Evolutionary conservation across 805 yeast genomes (phyloP).

Genomic region (Spathaspora arborariae): DNA sequence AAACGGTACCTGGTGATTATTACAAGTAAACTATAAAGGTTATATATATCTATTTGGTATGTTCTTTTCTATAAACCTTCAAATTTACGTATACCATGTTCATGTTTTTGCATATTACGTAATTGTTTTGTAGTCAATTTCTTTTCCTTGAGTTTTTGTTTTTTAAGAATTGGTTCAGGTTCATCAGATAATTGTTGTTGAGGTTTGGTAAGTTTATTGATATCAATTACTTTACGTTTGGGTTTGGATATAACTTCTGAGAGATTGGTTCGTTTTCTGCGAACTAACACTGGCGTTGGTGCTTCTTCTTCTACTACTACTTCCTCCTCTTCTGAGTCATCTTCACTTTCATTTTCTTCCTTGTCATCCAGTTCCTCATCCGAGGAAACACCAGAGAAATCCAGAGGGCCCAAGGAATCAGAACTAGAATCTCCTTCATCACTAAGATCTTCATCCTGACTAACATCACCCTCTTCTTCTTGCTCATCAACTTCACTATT

Average conservation of each 20-base stretch:
- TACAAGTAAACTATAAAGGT: not conserved
- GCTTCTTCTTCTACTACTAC: conserved; percentile 3
- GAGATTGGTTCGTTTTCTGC: conserved; percentile 7
- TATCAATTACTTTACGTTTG: conserved; percentile 15
- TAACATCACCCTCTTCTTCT: conserved; percentile 15
- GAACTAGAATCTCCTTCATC: conserved; percentile 21
- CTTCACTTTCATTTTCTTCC: conserved; percentile 8
- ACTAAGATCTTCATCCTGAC: conserved; percentile 13
- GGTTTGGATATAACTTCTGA: conserved; percentile 10
- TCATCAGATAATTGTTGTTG: conserved; percentile 13
- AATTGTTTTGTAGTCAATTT: conserved; percentile 42
- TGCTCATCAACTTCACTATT: conserved; percentile 18
- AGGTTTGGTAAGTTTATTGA: conserved; percentile 15
- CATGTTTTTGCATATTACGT: conserved; percentile 46
- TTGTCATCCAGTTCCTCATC: conserved; percentile 10
- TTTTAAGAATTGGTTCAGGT: conserved; percentile 20
- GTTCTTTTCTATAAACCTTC: conserved; percentile 54
- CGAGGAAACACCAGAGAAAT: conserved; percentile 7
- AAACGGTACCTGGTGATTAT: no score
- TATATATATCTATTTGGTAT: not conserved
- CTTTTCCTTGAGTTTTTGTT: conserved; percentile 29
- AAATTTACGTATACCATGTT: conserved; percentile 62
- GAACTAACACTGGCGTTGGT: conserved; percentile 2
- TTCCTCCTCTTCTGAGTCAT: conserved; percentile 5
- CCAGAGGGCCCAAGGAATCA: conserved; percentile 13